Evolutionary conservation across 306 rosid species (phyloP).

Genomic region (Quercus gilva): DNA sequence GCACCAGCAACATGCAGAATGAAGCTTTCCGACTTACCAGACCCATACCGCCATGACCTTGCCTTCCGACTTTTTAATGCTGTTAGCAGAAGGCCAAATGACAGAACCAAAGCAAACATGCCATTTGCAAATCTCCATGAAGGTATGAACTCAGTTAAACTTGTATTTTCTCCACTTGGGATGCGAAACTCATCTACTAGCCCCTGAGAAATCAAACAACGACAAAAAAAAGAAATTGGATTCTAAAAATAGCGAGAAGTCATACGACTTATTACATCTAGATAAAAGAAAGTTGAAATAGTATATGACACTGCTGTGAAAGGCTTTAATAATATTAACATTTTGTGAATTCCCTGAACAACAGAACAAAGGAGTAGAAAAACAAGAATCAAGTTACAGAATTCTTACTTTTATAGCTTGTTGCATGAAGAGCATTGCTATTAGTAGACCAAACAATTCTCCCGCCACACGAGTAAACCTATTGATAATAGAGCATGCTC

Average conservation of each 20-base stretch:
- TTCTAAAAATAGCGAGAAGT: neutral
- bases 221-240: neutral
- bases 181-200: constrained; percentile 81
- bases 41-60: constrained; percentile 95
- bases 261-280: neutral
- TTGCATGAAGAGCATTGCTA: constrained; percentile 99
- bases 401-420: constrained; percentile 79
- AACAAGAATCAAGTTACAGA: neutral
- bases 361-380: neutral
- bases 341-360: neutral
- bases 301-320: neutral
- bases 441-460: constrained; percentile 88
- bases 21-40: constrained; percentile 48
- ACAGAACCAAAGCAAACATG: constrained; percentile 95
- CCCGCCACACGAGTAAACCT: constrained; percentile 95
- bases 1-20: neutral
- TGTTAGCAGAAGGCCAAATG: constrained; percentile 93
- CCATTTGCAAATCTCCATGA: constrained; percentile 98
- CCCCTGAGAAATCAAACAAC: constrained; percentile 45
- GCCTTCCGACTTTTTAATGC: constrained; percentile 90
- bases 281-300: neutral
- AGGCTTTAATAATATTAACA: neutral
- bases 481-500: constrained; percentile 96
- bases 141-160: constrained; percentile 45
- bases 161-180: constrained; percentile 60